A percentile compares a stretch with the other conserved stretches of the same genome.
phyloP scores from a whole-genome alignment of 305 asterid genomes.

The Fraxinus paxiana region DNA sequence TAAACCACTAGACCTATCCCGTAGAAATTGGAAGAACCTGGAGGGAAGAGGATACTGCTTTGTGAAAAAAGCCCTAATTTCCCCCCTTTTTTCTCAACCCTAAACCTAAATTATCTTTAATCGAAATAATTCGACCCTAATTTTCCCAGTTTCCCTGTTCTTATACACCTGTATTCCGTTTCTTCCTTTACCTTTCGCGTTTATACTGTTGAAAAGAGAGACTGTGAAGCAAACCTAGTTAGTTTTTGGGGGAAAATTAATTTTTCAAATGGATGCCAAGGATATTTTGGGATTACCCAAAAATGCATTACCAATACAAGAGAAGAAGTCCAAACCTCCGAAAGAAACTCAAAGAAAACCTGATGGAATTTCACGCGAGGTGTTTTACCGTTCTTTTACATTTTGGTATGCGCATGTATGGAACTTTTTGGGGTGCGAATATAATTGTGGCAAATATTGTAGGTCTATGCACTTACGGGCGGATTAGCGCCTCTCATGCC shows the following conservation, averaged over 20 bases:
- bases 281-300: constrained; percentile 91
- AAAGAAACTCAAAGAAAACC: constrained; percentile 97
- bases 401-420: neutral
- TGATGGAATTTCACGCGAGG: constrained; percentile 97
- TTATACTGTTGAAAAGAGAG: neutral
- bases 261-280: constrained; percentile 79
- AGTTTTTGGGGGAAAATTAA: neutral
- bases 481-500: constrained; percentile 91
- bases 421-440: neutral
- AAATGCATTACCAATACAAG: constrained; percentile 50
- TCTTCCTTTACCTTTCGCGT: neutral
- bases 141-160: constrained; percentile 1
- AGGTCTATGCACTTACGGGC: constrained; percentile 96
- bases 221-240: neutral
- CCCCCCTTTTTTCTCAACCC: constrained; percentile 17
- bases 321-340: constrained; percentile 77
- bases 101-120: constrained; percentile 26
- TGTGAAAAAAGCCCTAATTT: constrained; percentile 12
- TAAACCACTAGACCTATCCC: no score
- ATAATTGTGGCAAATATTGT: constrained; percentile 10
- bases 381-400: constrained; percentile 5
- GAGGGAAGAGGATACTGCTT: neutral
- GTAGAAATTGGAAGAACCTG: neutral
- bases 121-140: constrained; percentile 9
- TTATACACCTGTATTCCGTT: neutral